A percentile compares a stretch with the other conserved stretches of the same genome.
phyloP scores from a whole-genome alignment of 2,329 filamentous ascomycete species.

The Geosmithia morbida region DNA sequence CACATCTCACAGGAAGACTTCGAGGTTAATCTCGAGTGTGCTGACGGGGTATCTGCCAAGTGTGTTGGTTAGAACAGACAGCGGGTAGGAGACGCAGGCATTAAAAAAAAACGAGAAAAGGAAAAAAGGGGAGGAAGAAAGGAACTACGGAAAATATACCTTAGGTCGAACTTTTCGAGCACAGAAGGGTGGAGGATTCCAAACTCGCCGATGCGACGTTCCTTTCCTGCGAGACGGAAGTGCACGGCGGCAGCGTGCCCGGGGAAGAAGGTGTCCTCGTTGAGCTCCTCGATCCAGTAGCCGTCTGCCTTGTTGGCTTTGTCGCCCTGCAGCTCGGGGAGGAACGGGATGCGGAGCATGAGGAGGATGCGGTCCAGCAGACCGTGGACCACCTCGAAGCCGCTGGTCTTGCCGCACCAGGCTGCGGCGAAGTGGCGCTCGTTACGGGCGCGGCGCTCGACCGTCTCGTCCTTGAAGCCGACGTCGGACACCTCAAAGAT shows the following conservation, averaged over 20 bases:
- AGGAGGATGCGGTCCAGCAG: constrained; percentile 81
- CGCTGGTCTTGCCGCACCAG: constrained; percentile 85
- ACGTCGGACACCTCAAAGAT: constrained; percentile 88
- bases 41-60: constrained; percentile 67
- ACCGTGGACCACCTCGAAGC: constrained; percentile 92
- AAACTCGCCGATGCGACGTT: constrained; percentile 70
- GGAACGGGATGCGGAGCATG: constrained; percentile 77
- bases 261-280: constrained; percentile 82
- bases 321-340: constrained; percentile 60
- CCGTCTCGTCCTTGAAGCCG: constrained; percentile 69
- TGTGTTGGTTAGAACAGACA: constrained; percentile 7
- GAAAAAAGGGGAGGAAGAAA: too few relatives aligned
- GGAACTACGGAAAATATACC: constrained; percentile 29
- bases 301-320: constrained; percentile 45
- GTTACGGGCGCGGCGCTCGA: constrained; percentile 81
- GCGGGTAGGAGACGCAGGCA: not conserved
- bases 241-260: constrained; percentile 81
- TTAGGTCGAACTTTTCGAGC: constrained; percentile 84
- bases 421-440: constrained; percentile 93
- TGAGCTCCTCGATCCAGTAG: constrained; percentile 91
- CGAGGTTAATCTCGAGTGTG: constrained; percentile 86
- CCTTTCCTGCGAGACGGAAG: constrained; percentile 59
- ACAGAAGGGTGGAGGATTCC: constrained; percentile 90
- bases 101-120: not conserved
- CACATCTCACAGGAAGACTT: constrained; percentile 61